Evolutionary conservation across 2,329 filamentous ascomycete species (phyloP).

Genomic region (Venturia carpophila): DNA sequence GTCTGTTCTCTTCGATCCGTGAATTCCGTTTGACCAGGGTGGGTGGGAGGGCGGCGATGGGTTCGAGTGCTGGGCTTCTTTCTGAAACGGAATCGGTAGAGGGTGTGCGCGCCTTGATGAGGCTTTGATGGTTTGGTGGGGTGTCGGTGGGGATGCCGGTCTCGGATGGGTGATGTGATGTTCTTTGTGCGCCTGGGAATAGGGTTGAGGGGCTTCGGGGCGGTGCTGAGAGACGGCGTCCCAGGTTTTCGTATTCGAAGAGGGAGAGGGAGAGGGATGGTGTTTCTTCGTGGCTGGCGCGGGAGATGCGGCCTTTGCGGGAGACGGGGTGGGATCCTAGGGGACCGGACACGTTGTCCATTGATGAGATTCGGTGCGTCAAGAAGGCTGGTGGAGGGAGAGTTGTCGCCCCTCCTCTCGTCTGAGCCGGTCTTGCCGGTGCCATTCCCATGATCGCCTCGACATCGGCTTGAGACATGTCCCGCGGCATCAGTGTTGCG

Average conservation of each 20-base stretch:
- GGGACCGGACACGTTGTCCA: neutral
- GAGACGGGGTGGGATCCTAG: conserved; percentile 6
- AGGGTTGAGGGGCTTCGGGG: neutral
- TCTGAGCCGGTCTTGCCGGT: neutral
- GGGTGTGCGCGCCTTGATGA: neutral
- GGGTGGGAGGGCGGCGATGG: neutral
- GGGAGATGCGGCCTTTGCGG: neutral
- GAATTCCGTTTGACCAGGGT: neutral
- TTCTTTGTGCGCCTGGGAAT: neutral
- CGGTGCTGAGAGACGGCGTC: neutral
- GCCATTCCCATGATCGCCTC: neutral
- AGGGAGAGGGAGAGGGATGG: neutral
- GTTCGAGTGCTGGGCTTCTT: too few species aligned
- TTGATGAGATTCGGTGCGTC: neutral
- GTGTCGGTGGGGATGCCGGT: neutral
- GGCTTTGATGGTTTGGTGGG: neutral
- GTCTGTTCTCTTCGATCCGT: neutral
- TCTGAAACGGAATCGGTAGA: neutral
- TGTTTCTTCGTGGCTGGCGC: neutral
- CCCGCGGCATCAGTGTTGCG: neutral
- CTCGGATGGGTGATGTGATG: neutral
- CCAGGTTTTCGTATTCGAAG: neutral
- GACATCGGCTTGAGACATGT: neutral
- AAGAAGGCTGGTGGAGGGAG: neutral
- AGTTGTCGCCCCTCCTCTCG: neutral